phyloP scores from a whole-genome alignment of 2,329 filamentous ascomycete genomes.

The Colletotrichum eleusines region DNA sequence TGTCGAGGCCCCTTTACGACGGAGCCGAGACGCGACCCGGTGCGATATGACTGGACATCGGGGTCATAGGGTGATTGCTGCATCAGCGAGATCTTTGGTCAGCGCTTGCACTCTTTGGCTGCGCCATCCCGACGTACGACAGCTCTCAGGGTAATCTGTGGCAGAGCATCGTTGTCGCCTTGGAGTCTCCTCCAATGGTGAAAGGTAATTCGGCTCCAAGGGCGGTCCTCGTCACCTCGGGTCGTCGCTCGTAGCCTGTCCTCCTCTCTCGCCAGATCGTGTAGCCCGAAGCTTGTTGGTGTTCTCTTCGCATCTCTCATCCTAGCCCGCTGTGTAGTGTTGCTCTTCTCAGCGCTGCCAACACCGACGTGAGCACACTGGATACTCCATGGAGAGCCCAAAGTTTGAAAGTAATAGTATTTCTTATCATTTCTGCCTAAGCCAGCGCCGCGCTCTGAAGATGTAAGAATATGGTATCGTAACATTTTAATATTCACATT shows the following conservation, averaged over 20 bases:
- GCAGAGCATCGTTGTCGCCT: neutral
- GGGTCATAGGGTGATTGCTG: no score
- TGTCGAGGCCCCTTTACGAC: no score
- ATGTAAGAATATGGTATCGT: conserved; percentile 38
- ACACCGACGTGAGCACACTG: no score
- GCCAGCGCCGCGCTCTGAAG: conserved; percentile 34
- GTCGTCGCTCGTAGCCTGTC: neutral
- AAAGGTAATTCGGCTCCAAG: neutral
- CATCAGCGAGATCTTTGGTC: neutral
- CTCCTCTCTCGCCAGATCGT: neutral
- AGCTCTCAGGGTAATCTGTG: neutral
- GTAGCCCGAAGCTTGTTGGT: neutral
- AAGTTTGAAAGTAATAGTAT: neutral
- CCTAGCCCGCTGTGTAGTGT: neutral
- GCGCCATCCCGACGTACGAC: neutral
- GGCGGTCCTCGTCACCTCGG: neutral
- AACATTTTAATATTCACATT: conserved; percentile 29
- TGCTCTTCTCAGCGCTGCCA: no score
- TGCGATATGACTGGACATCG: neutral
- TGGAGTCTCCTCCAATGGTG: neutral
- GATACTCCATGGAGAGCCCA: neutral
- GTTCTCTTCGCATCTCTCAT: no score
- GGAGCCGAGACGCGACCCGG: neutral
- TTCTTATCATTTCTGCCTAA: conserved; percentile 8
- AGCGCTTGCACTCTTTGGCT: neutral